A percentile compares a stretch with the other conserved stretches of the same genome.
These are phyloP conservation scores for Sphagnum fallax DNA, from an alignment of 228 moss, liverwort and hornwort genomes.

Conservation along the genomic window DNA sequence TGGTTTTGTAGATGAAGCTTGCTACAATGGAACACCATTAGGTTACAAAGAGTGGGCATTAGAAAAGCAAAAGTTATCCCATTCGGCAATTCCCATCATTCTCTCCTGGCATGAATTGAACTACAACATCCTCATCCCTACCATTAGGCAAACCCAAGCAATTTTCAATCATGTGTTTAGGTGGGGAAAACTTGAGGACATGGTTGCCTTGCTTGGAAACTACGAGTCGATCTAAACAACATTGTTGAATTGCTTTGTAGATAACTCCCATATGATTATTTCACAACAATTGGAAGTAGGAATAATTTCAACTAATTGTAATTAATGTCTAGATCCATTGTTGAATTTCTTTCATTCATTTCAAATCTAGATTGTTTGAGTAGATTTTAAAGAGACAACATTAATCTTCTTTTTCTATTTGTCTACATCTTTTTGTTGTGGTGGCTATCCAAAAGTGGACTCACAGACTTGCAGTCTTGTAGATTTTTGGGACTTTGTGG, in stretches of 20 bases:
- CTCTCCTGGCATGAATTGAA: conserved; percentile 53
- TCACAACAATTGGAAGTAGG: too few species aligned
- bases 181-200: conserved; percentile 46
- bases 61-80: conserved; percentile 9
- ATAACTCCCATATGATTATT: neutral
- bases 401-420: neutral
- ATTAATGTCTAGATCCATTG: too few species aligned
- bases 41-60: neutral
- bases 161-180: conserved; percentile 31
- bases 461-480: neutral
- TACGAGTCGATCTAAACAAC: conserved; percentile 25
- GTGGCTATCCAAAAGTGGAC: too few species aligned
- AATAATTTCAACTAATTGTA: too few species aligned
- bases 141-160: conserved; percentile 11
- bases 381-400: neutral
- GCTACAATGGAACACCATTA: conserved; percentile 25
- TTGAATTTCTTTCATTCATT: too few species aligned
- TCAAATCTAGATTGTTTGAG: too few species aligned
- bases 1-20: conserved; percentile 40
- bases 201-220: conserved; percentile 33
- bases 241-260: conserved; percentile 42
- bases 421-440: neutral
- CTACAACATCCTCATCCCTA: conserved; percentile 24
- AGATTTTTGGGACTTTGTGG: neutral
- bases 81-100: conserved; percentile 21